Base-by-base conservation (phyloP, 2,329 filamentous ascomycete species). In the Neobulgaria alba region DNA sequence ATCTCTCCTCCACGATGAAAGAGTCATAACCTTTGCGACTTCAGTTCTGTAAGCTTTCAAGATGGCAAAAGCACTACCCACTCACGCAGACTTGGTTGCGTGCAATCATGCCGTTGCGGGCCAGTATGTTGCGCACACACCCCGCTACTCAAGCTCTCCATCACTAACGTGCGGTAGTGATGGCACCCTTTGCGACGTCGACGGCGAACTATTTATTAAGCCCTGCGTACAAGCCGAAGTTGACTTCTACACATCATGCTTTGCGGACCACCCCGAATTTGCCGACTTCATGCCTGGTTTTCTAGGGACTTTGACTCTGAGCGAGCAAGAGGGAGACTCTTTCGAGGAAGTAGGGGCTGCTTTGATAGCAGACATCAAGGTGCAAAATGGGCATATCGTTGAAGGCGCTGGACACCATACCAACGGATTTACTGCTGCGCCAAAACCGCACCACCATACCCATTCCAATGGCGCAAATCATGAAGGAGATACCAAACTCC, bases 171-270 rank as follows among this genome's bases (percentile, higher is more conserved):
- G 33, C 41, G 16, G 33, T 33, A 95, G 89, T 66, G 89, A 93
- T 52, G 92, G 92, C 50, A 90, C 94, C 34, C 76, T 94, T 55
- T 88, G 82, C 59, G 87, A 94, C 57, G 71, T 75, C 41, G 79
- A 85, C 39, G 92, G 92, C 59, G 77, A 83, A 49, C 71, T 96
- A 23, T 85, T 98, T 60, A 86, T 95, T 59, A 98, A 98, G 65
- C 92, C 92, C 14, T 96, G 90, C 63, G 94, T 85, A 0, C 67
- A 78, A 48, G 72, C 79, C 49, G 92, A 98, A 66, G 78, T 96
- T 54, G 73, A 79, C 33, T 98, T 98, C 63, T 98, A 98, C 69
- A 77, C 95, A 60, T 80, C 67, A 18, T 58, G 79, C 19, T 62
- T 63, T 38, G 63, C 73, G 23, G 64, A 72, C 16, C 82, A 94